Evolutionary conservation across 2,329 filamentous ascomycete species (phyloP).

Genomic region (Hypoxylon sp.): DNA sequence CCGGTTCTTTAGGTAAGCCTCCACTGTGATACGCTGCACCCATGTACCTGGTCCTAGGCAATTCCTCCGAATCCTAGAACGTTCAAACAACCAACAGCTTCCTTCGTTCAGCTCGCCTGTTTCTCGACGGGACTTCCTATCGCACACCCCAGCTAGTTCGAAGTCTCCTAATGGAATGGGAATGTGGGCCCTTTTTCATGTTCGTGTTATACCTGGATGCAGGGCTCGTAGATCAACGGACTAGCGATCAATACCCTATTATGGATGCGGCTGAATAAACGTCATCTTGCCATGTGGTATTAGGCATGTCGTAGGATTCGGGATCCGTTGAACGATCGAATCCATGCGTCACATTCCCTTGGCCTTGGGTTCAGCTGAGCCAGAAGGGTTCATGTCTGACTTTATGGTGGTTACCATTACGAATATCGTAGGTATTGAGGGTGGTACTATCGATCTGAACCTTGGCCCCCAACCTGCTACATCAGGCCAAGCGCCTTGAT

Average conservation of each 20-base stretch:
- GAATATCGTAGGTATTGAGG: constrained; percentile 26
- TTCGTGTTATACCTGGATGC: background rate
- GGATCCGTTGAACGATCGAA: constrained; percentile 7
- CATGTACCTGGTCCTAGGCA: background rate
- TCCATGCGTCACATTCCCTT: constrained; percentile 14
- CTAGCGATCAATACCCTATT: constrained; percentile 17
- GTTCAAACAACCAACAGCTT: constrained; percentile 9
- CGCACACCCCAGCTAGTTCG: background rate
- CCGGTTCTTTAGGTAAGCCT: too few species aligned
- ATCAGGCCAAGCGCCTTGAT: constrained; percentile 10
- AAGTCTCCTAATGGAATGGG: constrained; percentile 8
- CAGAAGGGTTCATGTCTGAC: constrained; percentile 1
- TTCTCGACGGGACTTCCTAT: constrained; percentile 11
- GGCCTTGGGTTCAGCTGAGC: constrained; percentile 24
- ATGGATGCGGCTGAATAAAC: constrained; percentile 36
- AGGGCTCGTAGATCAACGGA: constrained; percentile 3
- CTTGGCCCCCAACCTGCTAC: constrained; percentile 17
- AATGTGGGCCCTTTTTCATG: constrained; percentile 4
- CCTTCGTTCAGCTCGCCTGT: constrained; percentile 1
- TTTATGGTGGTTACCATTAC: constrained; percentile 4
- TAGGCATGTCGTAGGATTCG: constrained; percentile 23
- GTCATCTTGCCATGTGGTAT: constrained; percentile 15
- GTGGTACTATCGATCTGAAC: constrained; percentile 3
- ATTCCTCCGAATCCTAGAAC: background rate
- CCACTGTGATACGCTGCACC: background rate